Percentiles rank a stretch among this genome's conserved stretches.
phyloP scores from a whole-genome alignment of 164 flowering plant species.

The Chimonanthus salicifolius region DNA sequence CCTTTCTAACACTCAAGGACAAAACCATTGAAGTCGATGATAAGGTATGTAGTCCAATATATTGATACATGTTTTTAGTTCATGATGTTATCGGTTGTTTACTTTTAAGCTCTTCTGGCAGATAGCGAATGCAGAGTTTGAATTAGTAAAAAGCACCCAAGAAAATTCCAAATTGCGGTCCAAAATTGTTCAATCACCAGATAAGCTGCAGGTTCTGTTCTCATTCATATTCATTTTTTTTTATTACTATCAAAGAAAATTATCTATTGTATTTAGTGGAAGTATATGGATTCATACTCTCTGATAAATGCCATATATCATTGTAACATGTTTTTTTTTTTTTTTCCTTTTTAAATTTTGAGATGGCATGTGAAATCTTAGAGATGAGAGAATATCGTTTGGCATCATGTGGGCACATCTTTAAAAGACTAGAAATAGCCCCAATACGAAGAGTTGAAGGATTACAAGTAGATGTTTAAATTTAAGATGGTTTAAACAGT shows the following conservation, averaged over 20 bases:
- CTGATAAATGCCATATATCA: too few relatives aligned
- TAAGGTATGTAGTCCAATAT: slow-evolving; percentile 39
- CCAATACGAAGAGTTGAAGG: too few relatives aligned
- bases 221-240: neutral
- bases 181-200: slow-evolving; percentile 91
- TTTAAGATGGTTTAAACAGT: too few relatives aligned
- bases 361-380: neutral
- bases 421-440: too few relatives aligned
- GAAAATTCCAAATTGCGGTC: slow-evolving; percentile 74
- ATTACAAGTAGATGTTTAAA: too few relatives aligned
- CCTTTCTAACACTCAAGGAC: slow-evolving; percentile 53
- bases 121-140: slow-evolving; percentile 74
- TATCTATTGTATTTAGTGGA: neutral
- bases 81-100: too few relatives aligned
- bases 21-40: slow-evolving; percentile 57
- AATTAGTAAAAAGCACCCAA: slow-evolving; percentile 66
- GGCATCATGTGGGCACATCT: too few relatives aligned
- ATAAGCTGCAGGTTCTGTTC: slow-evolving; percentile 67
- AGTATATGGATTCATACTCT: too few relatives aligned
- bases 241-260: too few relatives aligned
- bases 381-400: neutral
- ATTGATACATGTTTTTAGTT: neutral
- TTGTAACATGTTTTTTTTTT: neutral
- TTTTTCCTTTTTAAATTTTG: neutral
- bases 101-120: slow-evolving; percentile 24